Conservation (phyloP, 768 basidiomycete genomes). For the Obba rivulosa region DNA sequence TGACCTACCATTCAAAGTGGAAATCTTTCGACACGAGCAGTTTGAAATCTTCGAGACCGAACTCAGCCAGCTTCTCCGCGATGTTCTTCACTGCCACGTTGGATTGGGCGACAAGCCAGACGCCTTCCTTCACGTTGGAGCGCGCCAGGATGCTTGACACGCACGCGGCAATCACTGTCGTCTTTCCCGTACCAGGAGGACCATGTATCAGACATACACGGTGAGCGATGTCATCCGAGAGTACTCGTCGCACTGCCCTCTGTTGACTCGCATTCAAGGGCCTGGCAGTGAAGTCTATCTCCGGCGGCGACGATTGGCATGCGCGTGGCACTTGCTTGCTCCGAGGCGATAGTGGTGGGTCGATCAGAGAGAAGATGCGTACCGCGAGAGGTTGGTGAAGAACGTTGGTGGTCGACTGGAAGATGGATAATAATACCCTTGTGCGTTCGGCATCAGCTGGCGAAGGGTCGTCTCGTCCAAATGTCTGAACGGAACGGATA, state of each 20-base stretch:
- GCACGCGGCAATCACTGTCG: conserved; percentile 35
- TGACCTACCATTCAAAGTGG: conserved; percentile 38
- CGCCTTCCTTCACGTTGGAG: conserved; percentile 6
- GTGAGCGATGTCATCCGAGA: conserved; percentile 19
- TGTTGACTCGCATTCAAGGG: conserved; percentile 24
- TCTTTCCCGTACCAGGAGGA: conserved; percentile 42
- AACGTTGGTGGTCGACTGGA: background rate
- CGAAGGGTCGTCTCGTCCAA: background rate
- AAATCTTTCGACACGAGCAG: conserved; percentile 47
- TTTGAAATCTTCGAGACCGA: conserved; percentile 30
- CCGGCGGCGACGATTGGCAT: no score
- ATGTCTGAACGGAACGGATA: background rate
- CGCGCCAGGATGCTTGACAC: conserved; percentile 19
- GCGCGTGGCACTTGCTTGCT: background rate
- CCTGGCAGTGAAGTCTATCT: background rate
- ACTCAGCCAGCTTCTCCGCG: conserved; percentile 36
- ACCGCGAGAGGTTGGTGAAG: background rate
- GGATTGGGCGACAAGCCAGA: conserved; percentile 43
- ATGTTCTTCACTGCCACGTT: conserved; percentile 51
- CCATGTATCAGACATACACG: conserved; percentile 26
- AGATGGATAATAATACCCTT: background rate
- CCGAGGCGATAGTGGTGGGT: background rate
- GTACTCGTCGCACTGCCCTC: conserved; percentile 23
- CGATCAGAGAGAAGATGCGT: background rate
- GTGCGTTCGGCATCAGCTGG: background rate